phyloP scores from a whole-genome alignment of 148 eudicot genomes.

The Cornus suecica region DNA sequence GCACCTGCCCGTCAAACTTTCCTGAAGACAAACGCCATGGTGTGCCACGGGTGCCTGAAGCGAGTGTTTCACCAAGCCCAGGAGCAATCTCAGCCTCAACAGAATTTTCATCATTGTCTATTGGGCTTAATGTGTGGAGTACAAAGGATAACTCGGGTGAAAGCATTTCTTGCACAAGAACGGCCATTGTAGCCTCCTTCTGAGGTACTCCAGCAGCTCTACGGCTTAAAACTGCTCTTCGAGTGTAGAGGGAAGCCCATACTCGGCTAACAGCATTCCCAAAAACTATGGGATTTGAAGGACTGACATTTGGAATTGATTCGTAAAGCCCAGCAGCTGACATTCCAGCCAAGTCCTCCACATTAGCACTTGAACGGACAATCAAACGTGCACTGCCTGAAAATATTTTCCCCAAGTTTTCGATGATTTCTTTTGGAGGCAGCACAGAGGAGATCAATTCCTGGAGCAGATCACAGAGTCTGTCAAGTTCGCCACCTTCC shows the following conservation, averaged over 20 bases:
- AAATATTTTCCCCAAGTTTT: conserved; percentile 46
- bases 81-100: conserved; percentile 91
- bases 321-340: conserved; percentile 98
- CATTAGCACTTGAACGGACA: conserved; percentile 96
- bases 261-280: conserved; percentile 65
- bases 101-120: conserved; percentile 49
- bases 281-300: conserved; percentile 59
- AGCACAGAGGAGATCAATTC: conserved; percentile 57
- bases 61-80: conserved; percentile 92
- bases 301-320: conserved; percentile 88
- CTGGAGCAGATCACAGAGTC: conserved; percentile 59
- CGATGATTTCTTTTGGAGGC: conserved; percentile 39
- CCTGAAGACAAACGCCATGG: conserved; percentile 84
- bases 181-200: conserved; percentile 73
- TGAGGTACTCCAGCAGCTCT: conserved; percentile 72
- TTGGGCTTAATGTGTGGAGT: conserved; percentile 83
- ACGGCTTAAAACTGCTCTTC: conserved; percentile 87
- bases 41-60: conserved; percentile 87
- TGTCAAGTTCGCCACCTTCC: conserved; percentile 68
- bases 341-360: conserved; percentile 94
- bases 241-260: conserved; percentile 95
- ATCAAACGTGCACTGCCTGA: conserved; percentile 49
- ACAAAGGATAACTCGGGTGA: conserved; percentile 82
- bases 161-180: conserved; percentile 86
- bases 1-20: conserved; percentile 62